A percentile compares a stretch with the other conserved stretches of the same genome.
Evolutionary conservation across 202 grass and related monocot genomes (phyloP).

Genomic region (Brachypodium distachyon): DNA sequence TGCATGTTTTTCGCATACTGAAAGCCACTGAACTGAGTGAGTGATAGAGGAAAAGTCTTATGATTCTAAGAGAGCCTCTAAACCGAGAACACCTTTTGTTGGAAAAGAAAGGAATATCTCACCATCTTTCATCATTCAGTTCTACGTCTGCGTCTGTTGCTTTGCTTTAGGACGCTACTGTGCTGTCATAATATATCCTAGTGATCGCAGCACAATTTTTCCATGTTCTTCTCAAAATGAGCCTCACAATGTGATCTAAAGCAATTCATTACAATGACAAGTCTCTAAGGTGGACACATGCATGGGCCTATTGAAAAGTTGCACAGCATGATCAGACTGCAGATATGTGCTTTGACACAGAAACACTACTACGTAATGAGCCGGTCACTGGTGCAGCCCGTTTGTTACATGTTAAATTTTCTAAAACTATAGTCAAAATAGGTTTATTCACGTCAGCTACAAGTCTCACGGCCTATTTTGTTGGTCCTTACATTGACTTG

Average conservation of each 20-base stretch:
- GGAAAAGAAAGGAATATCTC: slow-evolving; percentile 5
- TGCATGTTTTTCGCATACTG: background rate
- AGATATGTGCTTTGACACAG: too few relatives aligned
- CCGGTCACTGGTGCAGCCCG: too few relatives aligned
- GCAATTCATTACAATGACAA: too few relatives aligned
- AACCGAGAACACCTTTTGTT: background rate
- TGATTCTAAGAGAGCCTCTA: background rate
- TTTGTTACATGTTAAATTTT: too few relatives aligned
- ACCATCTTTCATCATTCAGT: slow-evolving; percentile 11
- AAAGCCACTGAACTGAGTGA: background rate
- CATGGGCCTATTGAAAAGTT: too few relatives aligned
- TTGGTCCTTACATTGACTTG: too few relatives aligned
- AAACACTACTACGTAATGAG: too few relatives aligned
- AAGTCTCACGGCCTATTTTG: too few relatives aligned
- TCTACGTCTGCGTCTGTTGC: background rate
- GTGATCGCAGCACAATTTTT: background rate
- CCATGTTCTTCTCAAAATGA: background rate
- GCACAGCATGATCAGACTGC: too few relatives aligned
- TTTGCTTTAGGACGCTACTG: background rate
- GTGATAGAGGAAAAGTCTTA: background rate
- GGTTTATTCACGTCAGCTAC: too few relatives aligned
- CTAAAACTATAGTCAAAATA: too few relatives aligned
- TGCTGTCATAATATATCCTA: background rate
- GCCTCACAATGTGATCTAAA: background rate
- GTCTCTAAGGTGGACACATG: too few relatives aligned